These are phyloP conservation scores for Calonectria hawksworthii DNA, from an alignment of 2,329 filamentous ascomycete genomes.

Conservation along the genomic window DNA sequence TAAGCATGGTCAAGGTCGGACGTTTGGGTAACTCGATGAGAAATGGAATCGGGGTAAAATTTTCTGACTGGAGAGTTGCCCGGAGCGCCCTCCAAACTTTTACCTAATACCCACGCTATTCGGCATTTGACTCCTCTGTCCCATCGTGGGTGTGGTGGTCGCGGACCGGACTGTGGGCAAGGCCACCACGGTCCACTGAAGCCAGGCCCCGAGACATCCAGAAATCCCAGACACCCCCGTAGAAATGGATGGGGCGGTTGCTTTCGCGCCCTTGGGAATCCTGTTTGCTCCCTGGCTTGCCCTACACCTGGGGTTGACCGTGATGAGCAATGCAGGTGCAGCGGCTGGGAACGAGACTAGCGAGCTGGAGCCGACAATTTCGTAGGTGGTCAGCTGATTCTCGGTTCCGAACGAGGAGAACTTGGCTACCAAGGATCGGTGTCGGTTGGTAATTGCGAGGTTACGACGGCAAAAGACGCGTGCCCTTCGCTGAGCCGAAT, in stretches of 20 bases:
- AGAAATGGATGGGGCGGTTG: conserved; percentile 14
- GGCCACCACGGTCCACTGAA: conserved; percentile 12
- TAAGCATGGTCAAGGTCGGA: conserved; percentile 35
- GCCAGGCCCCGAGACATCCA: conserved; percentile 8
- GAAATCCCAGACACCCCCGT: conserved; percentile 9
- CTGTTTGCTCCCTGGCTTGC: not conserved
- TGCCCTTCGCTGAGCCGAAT: not conserved
- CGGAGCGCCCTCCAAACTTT: conserved; percentile 48
- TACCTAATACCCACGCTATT: conserved; percentile 54
- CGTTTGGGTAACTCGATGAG: conserved; percentile 47
- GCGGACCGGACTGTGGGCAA: conserved; percentile 16
- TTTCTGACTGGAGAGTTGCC: conserved; percentile 53
- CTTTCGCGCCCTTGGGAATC: conserved; percentile 4
- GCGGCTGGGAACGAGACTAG: not conserved
- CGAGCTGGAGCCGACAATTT: not conserved
- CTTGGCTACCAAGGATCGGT: not conserved
- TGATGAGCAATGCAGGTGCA: not conserved
- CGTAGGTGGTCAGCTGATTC: conserved; percentile 8
- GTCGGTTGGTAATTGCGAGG: not conserved
- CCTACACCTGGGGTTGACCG: conserved; percentile 11
- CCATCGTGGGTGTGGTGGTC: conserved; percentile 39
- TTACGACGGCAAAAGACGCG: not conserved
- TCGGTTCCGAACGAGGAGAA: not conserved
- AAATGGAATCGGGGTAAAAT: conserved; percentile 52
- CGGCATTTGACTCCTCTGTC: conserved; percentile 45